Evolutionary conservation across 495 filamentous ascomycete genomes (phyloP).

Genomic region (Aspergillus steynii): DNA sequence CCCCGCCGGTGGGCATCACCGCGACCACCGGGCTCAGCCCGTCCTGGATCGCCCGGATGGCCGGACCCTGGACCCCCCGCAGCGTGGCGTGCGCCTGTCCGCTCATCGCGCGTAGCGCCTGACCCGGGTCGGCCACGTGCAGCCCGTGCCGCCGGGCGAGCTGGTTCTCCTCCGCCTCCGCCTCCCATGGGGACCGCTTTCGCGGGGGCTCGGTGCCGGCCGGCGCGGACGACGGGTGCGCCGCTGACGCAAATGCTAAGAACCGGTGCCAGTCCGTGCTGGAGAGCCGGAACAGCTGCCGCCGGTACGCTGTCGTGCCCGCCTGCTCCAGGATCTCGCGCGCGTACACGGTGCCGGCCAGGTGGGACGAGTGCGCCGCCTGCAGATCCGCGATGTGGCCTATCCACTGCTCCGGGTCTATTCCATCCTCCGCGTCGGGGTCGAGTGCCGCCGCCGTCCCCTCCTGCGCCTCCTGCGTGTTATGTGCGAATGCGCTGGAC

Average conservation of each 20-base stretch:
- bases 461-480: background rate
- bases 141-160: background rate
- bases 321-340: conserved; percentile 18
- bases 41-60: background rate
- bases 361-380: conserved; percentile 13
- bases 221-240: too few relatives aligned
- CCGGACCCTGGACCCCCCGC: background rate
- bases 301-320: conserved; percentile 7
- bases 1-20: conserved; percentile 19
- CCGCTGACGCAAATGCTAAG: background rate
- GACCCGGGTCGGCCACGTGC: background rate
- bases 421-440: background rate
- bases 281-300: conserved; percentile 12
- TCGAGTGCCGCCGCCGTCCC: background rate
- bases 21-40: background rate
- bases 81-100: too few relatives aligned
- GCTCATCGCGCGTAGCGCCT: too few relatives aligned
- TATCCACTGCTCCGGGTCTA: background rate
- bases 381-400: conserved; percentile 16
- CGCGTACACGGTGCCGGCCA: conserved; percentile 21
- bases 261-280: conserved; percentile 17
- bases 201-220: background rate
- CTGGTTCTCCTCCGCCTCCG: background rate
- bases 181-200: conserved; percentile 1
- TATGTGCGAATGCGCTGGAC: background rate